Evolutionary conservation across 176 grass and related monocot genomes (phyloP), one percentile per base, ranked within the genome.

Genomic region (Musa acuminata): DNA sequence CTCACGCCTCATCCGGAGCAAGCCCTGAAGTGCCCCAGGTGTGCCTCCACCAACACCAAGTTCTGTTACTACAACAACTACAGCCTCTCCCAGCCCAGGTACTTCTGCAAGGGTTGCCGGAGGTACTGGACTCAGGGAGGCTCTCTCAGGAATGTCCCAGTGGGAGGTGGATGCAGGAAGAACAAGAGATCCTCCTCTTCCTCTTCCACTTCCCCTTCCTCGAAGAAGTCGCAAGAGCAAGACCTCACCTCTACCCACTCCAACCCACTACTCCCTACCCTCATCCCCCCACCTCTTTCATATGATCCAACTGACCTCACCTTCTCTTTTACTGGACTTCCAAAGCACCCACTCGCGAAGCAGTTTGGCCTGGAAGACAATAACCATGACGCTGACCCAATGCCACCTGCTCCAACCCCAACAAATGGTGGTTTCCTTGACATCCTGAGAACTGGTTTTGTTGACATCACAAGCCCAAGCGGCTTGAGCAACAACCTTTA

Each of bases 111-210:
- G 54, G 69, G 69, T 2, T 80, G 78, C 55, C 52, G 78, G 23
- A 72, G 78, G 78, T 80, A 80, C 20, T 80, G 78, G 78, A 80
- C 78, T 7, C 69, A 80, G 16, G 78, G 78, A 1, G 78, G 78
- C 13, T 80, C 78, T 14, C 78, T 80, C 9, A 72, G 78, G 13
- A 80, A 80, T 52, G 78, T 80, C 13, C 78, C 78, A 25, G 69
- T 80, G 11, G 69, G 78, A 52, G 78, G 78, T 64, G 78, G 78
- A 19, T 80, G 78, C 69, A 25, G 78, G 49, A 80, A 80, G 78
- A 80, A 67, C 50, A 78, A 78, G 51, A 55, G 11, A 62, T 19
- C 76, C 22, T 67, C 76, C 13, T n/a, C 29, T n/a, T 77, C 76
- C 14, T 67, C 76, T n/a, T 63, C 55, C 9, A 43, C 74, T n/a